Evolutionary conservation across 345 rosid genomes (phyloP).

Genomic region (Passiflora organensis): DNA sequence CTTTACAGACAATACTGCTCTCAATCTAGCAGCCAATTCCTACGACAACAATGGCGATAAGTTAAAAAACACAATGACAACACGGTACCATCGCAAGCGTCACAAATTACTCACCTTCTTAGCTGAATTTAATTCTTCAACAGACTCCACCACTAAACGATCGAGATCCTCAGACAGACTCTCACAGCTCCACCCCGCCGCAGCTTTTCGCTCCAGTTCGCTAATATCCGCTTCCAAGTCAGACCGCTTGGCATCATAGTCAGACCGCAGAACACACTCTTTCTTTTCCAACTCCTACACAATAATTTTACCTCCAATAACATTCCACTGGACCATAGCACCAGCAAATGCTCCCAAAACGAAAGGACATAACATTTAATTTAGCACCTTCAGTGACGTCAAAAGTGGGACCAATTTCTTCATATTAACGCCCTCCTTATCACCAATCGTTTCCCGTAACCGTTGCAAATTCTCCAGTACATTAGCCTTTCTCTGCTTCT

Average conservation of each 20-base stretch:
- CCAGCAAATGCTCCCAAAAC: too few species aligned
- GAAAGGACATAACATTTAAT: too few species aligned
- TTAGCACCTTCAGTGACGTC: slow-evolving; percentile 42
- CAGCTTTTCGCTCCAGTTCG: slow-evolving; percentile 45
- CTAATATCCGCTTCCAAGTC: slow-evolving; percentile 40
- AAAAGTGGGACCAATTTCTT: slow-evolving; percentile 39
- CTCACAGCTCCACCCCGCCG: slow-evolving; percentile 27
- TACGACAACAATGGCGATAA: slow-evolving; percentile 12
- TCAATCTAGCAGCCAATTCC: slow-evolving; percentile 64
- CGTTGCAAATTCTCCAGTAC: slow-evolving; percentile 29
- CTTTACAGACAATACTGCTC: slow-evolving; percentile 49
- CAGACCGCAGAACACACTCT: slow-evolving; percentile 40
- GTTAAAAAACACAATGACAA: neutral
- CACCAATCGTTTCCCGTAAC: slow-evolving; percentile 35
- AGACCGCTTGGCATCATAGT: slow-evolving; percentile 28
- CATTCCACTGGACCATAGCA: neutral
- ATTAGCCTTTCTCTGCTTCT: slow-evolving; percentile 40
- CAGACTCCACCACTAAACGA: slow-evolving; percentile 29
- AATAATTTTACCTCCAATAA: neutral
- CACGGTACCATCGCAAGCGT: neutral
- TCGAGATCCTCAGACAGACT: slow-evolving; percentile 34
- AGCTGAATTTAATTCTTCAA: slow-evolving; percentile 40
- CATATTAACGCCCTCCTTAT: slow-evolving; percentile 27
- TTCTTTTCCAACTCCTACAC: slow-evolving; percentile 47
- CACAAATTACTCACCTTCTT: slow-evolving; percentile 44